A percentile compares a stretch with the other conserved stretches of the same genome.
Evolutionary conservation across 140 eudicot genomes (phyloP).

Genomic region (Erigeron philadelphicus): DNA sequence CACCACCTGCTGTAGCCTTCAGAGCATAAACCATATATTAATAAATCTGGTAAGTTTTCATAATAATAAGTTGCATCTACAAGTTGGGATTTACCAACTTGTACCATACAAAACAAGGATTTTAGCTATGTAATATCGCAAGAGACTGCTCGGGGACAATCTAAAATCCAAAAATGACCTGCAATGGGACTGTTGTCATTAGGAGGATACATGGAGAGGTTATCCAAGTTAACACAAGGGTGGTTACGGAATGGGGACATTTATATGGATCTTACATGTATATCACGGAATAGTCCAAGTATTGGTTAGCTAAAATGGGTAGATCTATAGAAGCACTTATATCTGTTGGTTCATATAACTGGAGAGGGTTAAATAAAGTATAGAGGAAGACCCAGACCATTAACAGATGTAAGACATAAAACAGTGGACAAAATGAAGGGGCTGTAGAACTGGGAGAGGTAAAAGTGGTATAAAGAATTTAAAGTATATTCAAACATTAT

Average conservation of each 20-base stretch:
- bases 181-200: conserved; percentile 1
- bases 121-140: not conserved
- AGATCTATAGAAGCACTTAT: not conserved
- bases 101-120: not conserved
- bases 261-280: not conserved
- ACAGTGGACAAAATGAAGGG: conserved; percentile 1
- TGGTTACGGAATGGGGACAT: not conserved
- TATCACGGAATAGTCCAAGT: conserved; percentile 5
- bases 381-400: conserved; percentile 10
- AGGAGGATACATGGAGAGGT: conserved; percentile 14
- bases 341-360: conserved; percentile 9
- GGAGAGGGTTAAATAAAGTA: not conserved
- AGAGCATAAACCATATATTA: conserved; percentile 20
- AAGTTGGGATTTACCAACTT: not conserved
- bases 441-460: not conserved
- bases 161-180: not conserved
- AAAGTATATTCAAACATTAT: too few species aligned
- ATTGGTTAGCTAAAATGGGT: conserved; percentile 1
- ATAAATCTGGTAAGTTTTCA: not conserved
- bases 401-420: conserved; percentile 8
- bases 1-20: conserved; percentile 99
- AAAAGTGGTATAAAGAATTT: too few species aligned
- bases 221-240: not conserved
- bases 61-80: conserved; percentile 6
- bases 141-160: conserved; percentile 6